Base-by-base conservation (phyloP, 164 flowering plant genomes). In the Magnolia sinica region DNA sequence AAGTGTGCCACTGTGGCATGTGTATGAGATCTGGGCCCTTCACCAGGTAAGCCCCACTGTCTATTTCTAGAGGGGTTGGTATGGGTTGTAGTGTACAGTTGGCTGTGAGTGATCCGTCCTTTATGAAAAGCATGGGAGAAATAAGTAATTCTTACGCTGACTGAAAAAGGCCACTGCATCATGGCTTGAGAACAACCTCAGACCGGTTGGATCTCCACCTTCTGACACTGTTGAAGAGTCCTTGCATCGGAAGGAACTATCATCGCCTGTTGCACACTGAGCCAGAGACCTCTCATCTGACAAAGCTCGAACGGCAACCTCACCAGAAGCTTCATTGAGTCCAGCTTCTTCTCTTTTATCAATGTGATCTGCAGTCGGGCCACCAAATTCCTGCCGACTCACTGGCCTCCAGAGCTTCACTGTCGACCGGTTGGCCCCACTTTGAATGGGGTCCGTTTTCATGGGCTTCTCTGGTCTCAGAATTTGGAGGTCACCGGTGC, bases 341-440 rank as follows among this genome's bases (percentile, higher is more conserved):
- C 82, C 84, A 10, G 74, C 73, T 65, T 81, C 84, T 65, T 81
- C 84, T 74, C 75, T 76, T 63, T 64, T 20, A 20, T 83, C 78
- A 51, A 77, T 79, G 69, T 83, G 82, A 67, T 58, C 79, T 19
- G 73, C 74, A 9, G 22, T 27, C 14, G 78, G 10, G 71, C 20
- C 80, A 69, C 79, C 82, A 37, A 74, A 69, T 76, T 83, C 92
- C 64, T 83, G 80, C 73, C 83, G 81, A 50, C 89, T 86, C 50
- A 90, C 89, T 50, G 86, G 91, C 81, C 91, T 87, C 92, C 95
- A 90, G 37, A 74, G 84, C 86, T 85, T 90, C 52, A 73, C 77
- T 29, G 78, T 78, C 59, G 85, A 78, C 20, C 76, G 75, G 52
- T 74, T 83, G 13, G 63, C 66, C 18, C 82, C 80, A 76, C 76